phyloP scores from a whole-genome alignment of 1,284 basidiomycete species.

The Pyrrhoderma noxium region DNA sequence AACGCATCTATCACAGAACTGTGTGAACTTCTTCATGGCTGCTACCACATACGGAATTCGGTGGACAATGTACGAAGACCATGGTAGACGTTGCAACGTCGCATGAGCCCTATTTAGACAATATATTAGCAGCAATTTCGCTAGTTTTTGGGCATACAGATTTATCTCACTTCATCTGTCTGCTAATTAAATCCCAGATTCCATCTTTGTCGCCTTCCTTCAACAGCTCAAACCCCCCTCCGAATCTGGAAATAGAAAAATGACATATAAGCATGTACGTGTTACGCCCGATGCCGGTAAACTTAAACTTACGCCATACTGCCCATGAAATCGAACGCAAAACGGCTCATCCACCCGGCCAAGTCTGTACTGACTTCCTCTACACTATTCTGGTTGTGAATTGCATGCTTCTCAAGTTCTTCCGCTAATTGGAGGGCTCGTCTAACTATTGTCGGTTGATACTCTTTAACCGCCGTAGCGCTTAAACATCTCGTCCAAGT shows the following conservation, averaged over 20 bases:
- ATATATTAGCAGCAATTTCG: not conserved
- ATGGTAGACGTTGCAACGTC: slow-evolving; percentile 12
- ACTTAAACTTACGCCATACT: slow-evolving; percentile 27
- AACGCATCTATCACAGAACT: slow-evolving; percentile 6
- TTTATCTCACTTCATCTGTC: slow-evolving; percentile 11
- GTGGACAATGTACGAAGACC: slow-evolving; percentile 5
- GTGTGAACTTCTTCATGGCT: slow-evolving; percentile 4
- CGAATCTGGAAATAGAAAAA: slow-evolving; percentile 23
- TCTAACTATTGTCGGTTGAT: slow-evolving; percentile 29
- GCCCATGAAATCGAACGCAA: slow-evolving; percentile 31
- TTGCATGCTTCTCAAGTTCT: slow-evolving; percentile 21
- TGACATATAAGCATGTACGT: too few species aligned
- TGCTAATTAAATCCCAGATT: slow-evolving; percentile 17
- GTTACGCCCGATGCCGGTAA: too few species aligned
- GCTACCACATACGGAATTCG: slow-evolving; percentile 6
- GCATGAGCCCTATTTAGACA: not conserved
- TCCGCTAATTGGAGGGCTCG: slow-evolving; percentile 31
- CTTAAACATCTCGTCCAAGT: slow-evolving; percentile 38
- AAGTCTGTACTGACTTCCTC: slow-evolving; percentile 23
- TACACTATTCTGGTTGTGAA: slow-evolving; percentile 9
- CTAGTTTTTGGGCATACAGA: too few species aligned
- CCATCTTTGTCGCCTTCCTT: slow-evolving; percentile 21
- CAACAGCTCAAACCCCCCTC: slow-evolving; percentile 26
- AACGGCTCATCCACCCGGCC: slow-evolving; percentile 31
- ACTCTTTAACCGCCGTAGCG: slow-evolving; percentile 31